Evolutionary conservation across 352 stramenopile genomes (phyloP), one percentile per base, ranked within the genome.

Genomic region (Globisporangium spinosum): DNA sequence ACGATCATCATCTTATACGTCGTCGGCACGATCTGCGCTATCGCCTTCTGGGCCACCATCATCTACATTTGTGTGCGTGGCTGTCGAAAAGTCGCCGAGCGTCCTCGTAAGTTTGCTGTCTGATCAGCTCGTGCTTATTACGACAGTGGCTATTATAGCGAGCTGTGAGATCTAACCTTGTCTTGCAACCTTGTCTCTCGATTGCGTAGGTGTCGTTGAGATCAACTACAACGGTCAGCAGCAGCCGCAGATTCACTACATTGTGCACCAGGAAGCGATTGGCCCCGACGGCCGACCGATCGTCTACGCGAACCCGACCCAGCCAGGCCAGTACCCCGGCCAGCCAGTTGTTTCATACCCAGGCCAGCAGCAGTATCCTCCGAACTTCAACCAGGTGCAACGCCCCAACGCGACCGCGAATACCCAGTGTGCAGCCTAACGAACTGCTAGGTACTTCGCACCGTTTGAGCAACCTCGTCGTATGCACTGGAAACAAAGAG

Each of bases 221-320:
- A 7, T 55, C 3, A 29, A 29, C 47, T n/a, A 55, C 6, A 7
- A n/a, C 17, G 47, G 34, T 12, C 34, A 55, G 7, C 47, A 27
- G n/a, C 47, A 55, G 47, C 47, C 47, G n/a, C 47, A 55, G 47
- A 55, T 55, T n/a, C 47, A 55, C 47, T 55, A 55, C 47, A 29
- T 55, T n/a, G 5, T 55, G n/a, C 47, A 55, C 47, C 47, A 55
- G 7, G 47, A 55, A 22, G n/a, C 47, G 3, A 29, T 55, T 10
- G 47, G 47, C 5, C n/a, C 47, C 9, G 47, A 55, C n/a, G 47
- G 47, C 47, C 47, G n/a, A 47, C 27, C 25, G 27, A 40, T 60
- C 29, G 29, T 6, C 13, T 61, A 40, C 35, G 27, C 40, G 35
- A n/a, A 61, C 35, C 35, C 12, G 20, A 22, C 43, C 2, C 25